These are phyloP conservation scores for Exophiala bonariae DNA, from an alignment of 2,329 filamentous ascomycete species.

Conservation along the genomic window DNA sequence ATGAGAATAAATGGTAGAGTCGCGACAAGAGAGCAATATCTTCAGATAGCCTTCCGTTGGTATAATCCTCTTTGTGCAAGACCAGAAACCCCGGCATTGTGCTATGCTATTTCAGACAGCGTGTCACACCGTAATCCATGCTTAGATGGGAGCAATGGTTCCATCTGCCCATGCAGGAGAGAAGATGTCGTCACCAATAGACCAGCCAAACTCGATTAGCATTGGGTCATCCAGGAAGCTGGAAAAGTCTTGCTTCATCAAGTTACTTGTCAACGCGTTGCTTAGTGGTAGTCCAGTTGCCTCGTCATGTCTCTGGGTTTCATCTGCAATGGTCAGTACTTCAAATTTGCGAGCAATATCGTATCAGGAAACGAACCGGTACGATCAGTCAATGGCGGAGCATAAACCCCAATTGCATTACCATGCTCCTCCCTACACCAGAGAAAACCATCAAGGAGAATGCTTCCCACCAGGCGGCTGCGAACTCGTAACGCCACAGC, in stretches of 20 bases:
- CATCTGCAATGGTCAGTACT: slow-evolving; percentile 9
- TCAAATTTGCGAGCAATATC: background rate
- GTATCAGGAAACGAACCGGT: slow-evolving; percentile 9
- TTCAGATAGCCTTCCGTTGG: no score
- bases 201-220: slow-evolving; percentile 21
- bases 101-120: no score
- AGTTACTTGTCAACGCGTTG: slow-evolving; percentile 1
- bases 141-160: slow-evolving; percentile 4
- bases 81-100: no score
- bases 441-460: slow-evolving; percentile 40
- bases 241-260: slow-evolving; percentile 13
- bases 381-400: slow-evolving; percentile 17
- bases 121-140: background rate
- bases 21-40: no score
- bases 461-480: slow-evolving; percentile 38
- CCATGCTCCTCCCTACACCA: slow-evolving; percentile 47
- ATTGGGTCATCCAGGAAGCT: slow-evolving; percentile 22
- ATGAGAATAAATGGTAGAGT: slow-evolving; percentile 42
- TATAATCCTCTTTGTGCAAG: no score
- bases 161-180: slow-evolving; percentile 19
- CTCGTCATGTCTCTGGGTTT: slow-evolving; percentile 3
- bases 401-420: slow-evolving; percentile 17
- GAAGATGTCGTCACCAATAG: slow-evolving; percentile 19
- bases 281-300: background rate
- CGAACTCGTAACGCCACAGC: slow-evolving; percentile 39